Base-by-base conservation (phyloP, 108 stramenopile species). In the Cylindrotheca fusiformis region DNA sequence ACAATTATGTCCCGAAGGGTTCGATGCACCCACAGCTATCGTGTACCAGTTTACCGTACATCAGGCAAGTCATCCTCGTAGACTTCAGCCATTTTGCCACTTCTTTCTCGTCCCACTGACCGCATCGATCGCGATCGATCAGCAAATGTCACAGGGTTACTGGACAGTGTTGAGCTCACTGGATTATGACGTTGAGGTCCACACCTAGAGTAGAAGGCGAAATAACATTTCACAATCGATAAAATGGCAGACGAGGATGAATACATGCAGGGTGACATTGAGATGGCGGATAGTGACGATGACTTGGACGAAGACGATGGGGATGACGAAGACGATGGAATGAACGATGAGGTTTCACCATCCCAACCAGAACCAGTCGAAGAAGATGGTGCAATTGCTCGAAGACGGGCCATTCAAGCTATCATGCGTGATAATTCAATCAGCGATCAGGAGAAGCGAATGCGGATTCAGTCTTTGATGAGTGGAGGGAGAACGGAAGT, bases 401-500 rank as follows among this genome's bases (percentile, higher is more conserved):
- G 86, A 33, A 69, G 91, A 30, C 58, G 81, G 29, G 81, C 85
- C 14, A 93, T 93, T 57, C 87, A 89, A 69, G 68, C 68, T 4
- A 85, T 93, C 33, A 83, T 89, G 86, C 58, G 78, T 24, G 84
- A 93, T 63, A 75, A 70, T 0, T 68, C 86, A 12, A 69, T 89
- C 1, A 72, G 72, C 20, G 87, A 87, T 19, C 67, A 81, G 30
- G 86, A 89, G 48, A 77, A 81, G 60, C 74, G 84, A n/a, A 61
- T 82, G 50, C 60, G 74, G 23, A 87, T 93, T 60, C 91, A 93
- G 55, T 58, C 54, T 52, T 65, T 93, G 46, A 93, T 93, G 91
- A 83, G 86, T 70, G 86, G 87, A 30, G 70, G 67, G 18, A 66
- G 78, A 0, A 78, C 71, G 18, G 69, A 58, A 18, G 72, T 77